Conservation (phyloP, 1,284 basidiomycete species). For the Pyrrhoderma noxium region DNA sequence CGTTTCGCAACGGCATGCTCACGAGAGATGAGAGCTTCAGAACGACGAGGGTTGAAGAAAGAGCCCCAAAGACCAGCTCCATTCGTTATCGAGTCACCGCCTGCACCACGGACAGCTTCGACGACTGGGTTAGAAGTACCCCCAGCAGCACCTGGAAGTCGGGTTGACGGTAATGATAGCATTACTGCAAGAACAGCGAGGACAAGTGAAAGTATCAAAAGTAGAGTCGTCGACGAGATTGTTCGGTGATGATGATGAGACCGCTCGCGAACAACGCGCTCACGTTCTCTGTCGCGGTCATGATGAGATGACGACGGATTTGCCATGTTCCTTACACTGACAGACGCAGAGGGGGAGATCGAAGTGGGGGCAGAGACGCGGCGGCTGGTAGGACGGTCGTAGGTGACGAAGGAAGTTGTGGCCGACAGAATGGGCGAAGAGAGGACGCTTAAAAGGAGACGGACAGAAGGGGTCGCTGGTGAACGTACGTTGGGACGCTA, state of each 20-base stretch:
- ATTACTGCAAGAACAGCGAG: slow-evolving; percentile 77
- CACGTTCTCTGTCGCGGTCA: slow-evolving; percentile 47
- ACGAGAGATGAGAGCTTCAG: slow-evolving; percentile 67
- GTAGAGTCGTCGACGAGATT: slow-evolving; percentile 80
- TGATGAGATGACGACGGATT: slow-evolving; percentile 77
- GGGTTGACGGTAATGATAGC: slow-evolving; percentile 66
- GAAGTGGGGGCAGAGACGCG: slow-evolving; percentile 37
- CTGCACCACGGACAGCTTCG: slow-evolving; percentile 11
- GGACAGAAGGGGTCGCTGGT: slow-evolving; percentile 6
- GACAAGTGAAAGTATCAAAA: slow-evolving; percentile 75
- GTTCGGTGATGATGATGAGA: slow-evolving; percentile 69
- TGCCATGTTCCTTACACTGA: slow-evolving; percentile 55
- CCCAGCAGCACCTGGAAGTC: slow-evolving; percentile 14
- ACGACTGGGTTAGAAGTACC: background rate
- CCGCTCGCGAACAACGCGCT: slow-evolving; percentile 39
- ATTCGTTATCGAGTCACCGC: slow-evolving; percentile 25
- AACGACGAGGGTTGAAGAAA: slow-evolving; percentile 70
- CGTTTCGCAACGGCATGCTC: slow-evolving; percentile 69
- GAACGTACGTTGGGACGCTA: background rate
- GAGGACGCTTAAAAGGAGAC: background rate
- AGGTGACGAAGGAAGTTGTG: slow-evolving; percentile 16
- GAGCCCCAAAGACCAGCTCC: slow-evolving; percentile 50
- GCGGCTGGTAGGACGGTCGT: slow-evolving; percentile 10
- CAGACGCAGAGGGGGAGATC: slow-evolving; percentile 70
- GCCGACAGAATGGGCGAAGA: slow-evolving; percentile 15